These are phyloP conservation scores for Adansonia gregorii DNA, from an alignment of 441 rosid species.

Conservation along the genomic window DNA sequence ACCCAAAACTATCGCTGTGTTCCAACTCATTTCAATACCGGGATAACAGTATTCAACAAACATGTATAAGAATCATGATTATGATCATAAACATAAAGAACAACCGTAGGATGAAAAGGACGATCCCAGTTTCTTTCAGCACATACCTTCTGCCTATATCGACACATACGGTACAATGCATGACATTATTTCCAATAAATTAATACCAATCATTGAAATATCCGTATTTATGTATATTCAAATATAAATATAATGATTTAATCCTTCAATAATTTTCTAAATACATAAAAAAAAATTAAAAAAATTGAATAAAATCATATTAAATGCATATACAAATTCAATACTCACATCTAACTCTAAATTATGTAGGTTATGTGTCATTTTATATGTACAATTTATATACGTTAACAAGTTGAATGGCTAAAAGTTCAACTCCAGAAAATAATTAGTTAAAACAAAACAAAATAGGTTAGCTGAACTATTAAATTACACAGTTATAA, in stretches of 20 bases:
- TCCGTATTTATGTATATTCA: no score
- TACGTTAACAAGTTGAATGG: no score
- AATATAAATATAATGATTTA: no score
- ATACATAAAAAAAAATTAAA: no score
- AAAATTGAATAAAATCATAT: no score
- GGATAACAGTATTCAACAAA: not conserved
- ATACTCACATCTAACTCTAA: no score
- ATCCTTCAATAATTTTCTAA: no score
- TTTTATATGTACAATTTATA: no score
- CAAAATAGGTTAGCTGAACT: not conserved
- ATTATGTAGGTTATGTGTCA: no score
- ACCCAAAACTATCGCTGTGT: not conserved
- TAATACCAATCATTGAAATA: not conserved
- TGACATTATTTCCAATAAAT: not conserved
- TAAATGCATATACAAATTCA: no score
- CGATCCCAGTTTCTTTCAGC: not conserved
- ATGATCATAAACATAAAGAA: not conserved
- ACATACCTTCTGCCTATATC: not conserved
- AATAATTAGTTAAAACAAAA: conserved; percentile 2
- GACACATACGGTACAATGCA: no score
- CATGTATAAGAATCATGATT: not conserved
- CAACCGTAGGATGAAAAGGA: not conserved
- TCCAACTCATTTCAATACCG: not conserved
- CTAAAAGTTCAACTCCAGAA: not conserved
- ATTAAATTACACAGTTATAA: not conserved